Evolutionary conservation across 2,329 filamentous ascomycete genomes (phyloP).

Genomic region (Cladosporium sp.): DNA sequence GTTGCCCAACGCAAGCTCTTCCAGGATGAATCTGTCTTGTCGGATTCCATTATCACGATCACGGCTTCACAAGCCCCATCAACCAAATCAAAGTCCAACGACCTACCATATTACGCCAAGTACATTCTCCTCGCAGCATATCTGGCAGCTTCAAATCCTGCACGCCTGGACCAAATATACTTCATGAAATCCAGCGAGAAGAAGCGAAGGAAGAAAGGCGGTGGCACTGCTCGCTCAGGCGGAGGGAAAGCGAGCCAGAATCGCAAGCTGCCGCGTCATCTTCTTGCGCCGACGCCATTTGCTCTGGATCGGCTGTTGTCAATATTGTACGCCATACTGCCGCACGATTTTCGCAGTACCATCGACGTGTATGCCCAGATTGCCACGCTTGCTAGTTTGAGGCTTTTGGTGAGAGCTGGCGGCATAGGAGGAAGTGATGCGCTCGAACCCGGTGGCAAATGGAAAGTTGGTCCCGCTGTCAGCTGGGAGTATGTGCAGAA

Average conservation of each 20-base stretch:
- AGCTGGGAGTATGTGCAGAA: constrained; percentile 70
- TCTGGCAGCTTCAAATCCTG: constrained; percentile 74
- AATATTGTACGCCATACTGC: constrained; percentile 66
- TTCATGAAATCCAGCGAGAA: constrained; percentile 67
- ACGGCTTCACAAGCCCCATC: constrained; percentile 15
- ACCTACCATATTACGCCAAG: constrained; percentile 67
- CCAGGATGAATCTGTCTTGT: constrained; percentile 66
- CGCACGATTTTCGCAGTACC: constrained; percentile 38
- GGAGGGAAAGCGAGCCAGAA: constrained; percentile 39
- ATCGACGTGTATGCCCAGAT: constrained; percentile 53
- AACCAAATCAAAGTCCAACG: constrained; percentile 31
- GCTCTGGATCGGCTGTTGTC: constrained; percentile 73
- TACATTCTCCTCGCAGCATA: constrained; percentile 73
- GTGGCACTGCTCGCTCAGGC: constrained; percentile 35
- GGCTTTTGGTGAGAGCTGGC: constrained; percentile 61
- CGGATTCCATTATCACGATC: constrained; percentile 55
- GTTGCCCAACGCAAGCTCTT: constrained; percentile 66
- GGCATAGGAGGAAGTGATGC: constrained; percentile 57
- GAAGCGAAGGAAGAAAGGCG: constrained; percentile 47
- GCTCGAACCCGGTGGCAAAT: constrained; percentile 67
- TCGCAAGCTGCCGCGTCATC: constrained; percentile 70
- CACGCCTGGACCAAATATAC: constrained; percentile 66
- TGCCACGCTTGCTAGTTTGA: constrained; percentile 67
- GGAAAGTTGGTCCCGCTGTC: constrained; percentile 66
- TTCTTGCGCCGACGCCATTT: constrained; percentile 73